Base-by-base conservation (phyloP, 805 yeast genomes). In the Wickerhamiella bombiphila region DNA sequence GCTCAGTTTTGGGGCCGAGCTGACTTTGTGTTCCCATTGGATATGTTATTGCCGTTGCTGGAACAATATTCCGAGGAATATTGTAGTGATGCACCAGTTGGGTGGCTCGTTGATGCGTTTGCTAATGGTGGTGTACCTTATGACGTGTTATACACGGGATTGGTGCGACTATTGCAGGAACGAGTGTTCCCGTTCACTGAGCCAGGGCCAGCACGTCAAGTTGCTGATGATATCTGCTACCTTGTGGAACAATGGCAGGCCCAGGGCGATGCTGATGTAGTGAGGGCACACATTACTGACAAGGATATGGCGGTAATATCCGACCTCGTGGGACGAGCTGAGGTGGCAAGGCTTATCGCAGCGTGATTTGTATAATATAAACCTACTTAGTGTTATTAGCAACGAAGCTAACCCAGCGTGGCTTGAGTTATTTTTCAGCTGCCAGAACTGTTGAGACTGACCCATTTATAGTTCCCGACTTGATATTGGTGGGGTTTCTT, bases 11-110 rank as follows among this genome's bases (percentile, higher is more conserved):
- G 29, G 13, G 65, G 71, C 37, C 69, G 70, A 18, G 73, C 80
- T 30, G 94, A 83, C 48, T 66, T 72, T 50, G 79, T 85, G 3
- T 83, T 86, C 63, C 93, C 95, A 15, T 66, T 80, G 5, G 72
- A 72, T 45, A 76, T 73, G 39, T 63, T 86, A 34, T 63, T 82
- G 47, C 77, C 80, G 41, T 63, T 78, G 42, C 60, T 81, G 34
- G 66, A 76, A 46, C 70, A 69, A 46, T 66, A 74, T 47, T 62
- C 78, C 29, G 61, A 63, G 26, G 70, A 65, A 38, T 48, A 54
- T 32, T 47, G 57, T 29, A 31, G 25, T 8, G 52, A 42, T 49
- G 68, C 54, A 50, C 76, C 48, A 1, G 38, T 40, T 3, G 61
- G 62, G 21, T 61, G 65, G 64, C 53, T 60, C 29, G 54, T 57